Percentiles rank a stretch among this genome's conserved stretches.
Conservation (phyloP, 371 early-diverging fungal species). For the Sporodiniella umbellata region DNA sequence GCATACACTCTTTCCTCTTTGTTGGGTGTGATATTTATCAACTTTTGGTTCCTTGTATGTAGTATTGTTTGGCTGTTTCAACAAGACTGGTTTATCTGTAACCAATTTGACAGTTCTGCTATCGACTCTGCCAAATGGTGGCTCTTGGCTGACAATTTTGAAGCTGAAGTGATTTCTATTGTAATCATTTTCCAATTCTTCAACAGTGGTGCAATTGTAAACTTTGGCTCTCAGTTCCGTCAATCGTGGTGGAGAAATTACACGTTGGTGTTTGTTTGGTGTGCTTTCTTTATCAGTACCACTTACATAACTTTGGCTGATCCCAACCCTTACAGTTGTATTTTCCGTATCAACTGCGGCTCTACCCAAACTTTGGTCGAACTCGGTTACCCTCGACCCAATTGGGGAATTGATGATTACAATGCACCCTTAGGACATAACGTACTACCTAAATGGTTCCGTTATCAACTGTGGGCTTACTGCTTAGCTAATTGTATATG, state of each 20-base stretch:
- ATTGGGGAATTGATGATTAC: conserved; percentile 54
- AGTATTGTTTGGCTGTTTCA: conserved; percentile 53
- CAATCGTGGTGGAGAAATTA: conserved; percentile 60
- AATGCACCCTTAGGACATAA: conserved; percentile 65
- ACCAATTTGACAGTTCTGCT: conserved; percentile 70
- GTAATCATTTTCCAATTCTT: conserved; percentile 66
- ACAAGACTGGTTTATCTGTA: conserved; percentile 70
- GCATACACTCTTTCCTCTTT: conserved; percentile 68
- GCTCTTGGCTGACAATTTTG: conserved; percentile 79
- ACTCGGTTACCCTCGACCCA: conserved; percentile 48
- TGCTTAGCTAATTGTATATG: conserved; percentile 30
- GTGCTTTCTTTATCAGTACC: conserved; percentile 48
- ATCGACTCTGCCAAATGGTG: conserved; percentile 76
- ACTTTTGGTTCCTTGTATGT: conserved; percentile 51
- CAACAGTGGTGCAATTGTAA: conserved; percentile 71
- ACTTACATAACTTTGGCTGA: conserved; percentile 59
- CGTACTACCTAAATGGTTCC: conserved; percentile 63
- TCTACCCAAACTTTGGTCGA: conserved; percentile 37
- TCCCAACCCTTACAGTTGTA: conserved; percentile 69
- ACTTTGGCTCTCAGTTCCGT: conserved; percentile 70
- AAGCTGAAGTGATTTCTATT: conserved; percentile 61
- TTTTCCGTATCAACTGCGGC: conserved; percentile 80
- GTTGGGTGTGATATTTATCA: conserved; percentile 67
- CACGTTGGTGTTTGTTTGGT: conserved; percentile 54
- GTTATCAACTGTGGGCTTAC: conserved; percentile 61